A percentile compares a stretch with the other conserved stretches of the same genome.
These are phyloP conservation scores for Ogataea sp. DNA, from an alignment of 805 yeast genomes.

Conservation along the genomic window DNA sequence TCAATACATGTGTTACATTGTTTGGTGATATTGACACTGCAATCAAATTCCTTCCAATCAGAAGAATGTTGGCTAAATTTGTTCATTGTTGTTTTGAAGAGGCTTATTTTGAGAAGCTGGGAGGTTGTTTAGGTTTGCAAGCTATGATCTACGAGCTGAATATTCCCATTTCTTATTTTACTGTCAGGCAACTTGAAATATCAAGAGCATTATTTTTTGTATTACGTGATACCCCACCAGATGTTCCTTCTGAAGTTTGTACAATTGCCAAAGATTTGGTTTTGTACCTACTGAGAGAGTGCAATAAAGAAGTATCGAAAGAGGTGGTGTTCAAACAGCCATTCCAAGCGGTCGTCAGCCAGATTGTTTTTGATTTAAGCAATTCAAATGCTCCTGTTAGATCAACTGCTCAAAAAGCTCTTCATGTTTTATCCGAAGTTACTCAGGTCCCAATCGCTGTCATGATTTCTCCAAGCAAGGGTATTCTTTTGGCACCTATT, in stretches of 20 bases:
- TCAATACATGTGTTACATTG: conserved; percentile 50
- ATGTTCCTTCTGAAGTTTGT: conserved; percentile 76
- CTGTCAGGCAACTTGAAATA: conserved; percentile 72
- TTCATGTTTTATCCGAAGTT: conserved; percentile 59
- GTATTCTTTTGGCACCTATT: conserved; percentile 79
- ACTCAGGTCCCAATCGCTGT: conserved; percentile 63
- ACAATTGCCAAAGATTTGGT: conserved; percentile 64
- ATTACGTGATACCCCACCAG: conserved; percentile 79
- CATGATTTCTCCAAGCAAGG: conserved; percentile 77
- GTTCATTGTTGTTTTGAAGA: conserved; percentile 91
- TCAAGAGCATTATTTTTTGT: conserved; percentile 85
- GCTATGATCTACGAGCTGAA: conserved; percentile 61
- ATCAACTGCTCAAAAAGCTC: conserved; percentile 67
- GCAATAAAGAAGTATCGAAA: conserved; percentile 54
- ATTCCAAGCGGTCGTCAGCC: conserved; percentile 76
- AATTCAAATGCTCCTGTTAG: conserved; percentile 81
- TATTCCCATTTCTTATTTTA: conserved; percentile 67
- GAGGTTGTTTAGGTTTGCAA: conserved; percentile 80
- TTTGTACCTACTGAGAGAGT: conserved; percentile 51
- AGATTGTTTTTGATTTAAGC: conserved; percentile 85
- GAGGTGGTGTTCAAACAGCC: conserved; percentile 62
- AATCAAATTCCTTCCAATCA: conserved; percentile 63
- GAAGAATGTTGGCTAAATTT: conserved; percentile 70
- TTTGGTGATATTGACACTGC: conserved; percentile 65
- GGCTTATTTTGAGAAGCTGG: conserved; percentile 75